A percentile compares a stretch with the other conserved stretches of the same genome.
phyloP scores from a whole-genome alignment of 2,329 filamentous ascomycete genomes.

The Camillea tinctor region DNA sequence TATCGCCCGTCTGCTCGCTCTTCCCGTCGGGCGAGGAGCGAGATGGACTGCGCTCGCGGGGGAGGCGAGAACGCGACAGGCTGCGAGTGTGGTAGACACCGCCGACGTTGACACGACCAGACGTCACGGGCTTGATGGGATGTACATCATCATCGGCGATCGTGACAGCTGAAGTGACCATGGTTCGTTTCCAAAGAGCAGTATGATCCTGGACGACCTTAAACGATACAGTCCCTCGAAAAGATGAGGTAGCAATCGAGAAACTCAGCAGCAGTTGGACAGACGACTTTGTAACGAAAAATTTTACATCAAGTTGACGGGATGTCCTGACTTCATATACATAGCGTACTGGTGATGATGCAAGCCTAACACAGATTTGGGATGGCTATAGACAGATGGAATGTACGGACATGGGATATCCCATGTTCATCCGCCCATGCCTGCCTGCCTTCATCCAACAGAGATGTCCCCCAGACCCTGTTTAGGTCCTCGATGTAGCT shows the following conservation, averaged over 20 bases:
- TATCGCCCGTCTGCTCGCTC: slow-evolving; percentile 25
- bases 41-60: slow-evolving; percentile 23
- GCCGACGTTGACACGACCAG: slow-evolving; percentile 22
- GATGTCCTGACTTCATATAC: not conserved
- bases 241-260: not conserved
- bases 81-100: slow-evolving; percentile 36
- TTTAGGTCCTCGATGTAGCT: no score
- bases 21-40: slow-evolving; percentile 22
- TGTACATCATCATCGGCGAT: slow-evolving; percentile 30
- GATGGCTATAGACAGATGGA: not conserved
- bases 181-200: slow-evolving; percentile 7
- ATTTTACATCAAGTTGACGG: not conserved
- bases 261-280: not conserved
- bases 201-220: not conserved
- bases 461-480: no score
- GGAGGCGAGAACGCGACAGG: slow-evolving; percentile 24
- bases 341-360: not conserved
- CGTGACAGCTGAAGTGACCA: slow-evolving; percentile 27
- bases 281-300: not conserved
- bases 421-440: not conserved
- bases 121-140: slow-evolving; percentile 21
- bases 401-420: no score
- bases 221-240: not conserved
- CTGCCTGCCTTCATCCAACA: no score
- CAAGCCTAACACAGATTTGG: not conserved